Conservation (phyloP, 805 yeast genomes). For the Kazachstania psychrophila region DNA sequence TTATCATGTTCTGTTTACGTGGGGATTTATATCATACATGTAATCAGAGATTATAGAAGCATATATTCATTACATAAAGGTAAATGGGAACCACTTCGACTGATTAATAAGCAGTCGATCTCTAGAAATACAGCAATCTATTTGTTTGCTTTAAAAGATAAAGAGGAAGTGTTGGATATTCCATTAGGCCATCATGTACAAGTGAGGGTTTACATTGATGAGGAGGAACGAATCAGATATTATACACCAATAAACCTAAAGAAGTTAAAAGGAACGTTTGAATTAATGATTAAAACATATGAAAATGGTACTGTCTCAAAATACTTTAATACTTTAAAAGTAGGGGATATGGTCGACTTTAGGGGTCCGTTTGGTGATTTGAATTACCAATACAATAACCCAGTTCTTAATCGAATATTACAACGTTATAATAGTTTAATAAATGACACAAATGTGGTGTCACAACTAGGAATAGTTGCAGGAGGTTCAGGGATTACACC, state of each 20-base stretch:
- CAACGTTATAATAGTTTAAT: too few species aligned
- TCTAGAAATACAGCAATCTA: constrained; percentile 63
- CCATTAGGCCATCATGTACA: constrained; percentile 73
- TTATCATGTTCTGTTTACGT: background rate
- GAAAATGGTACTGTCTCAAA: constrained; percentile 59
- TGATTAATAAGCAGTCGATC: constrained; percentile 60
- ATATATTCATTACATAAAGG: constrained; percentile 36
- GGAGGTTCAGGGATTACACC: constrained; percentile 92
- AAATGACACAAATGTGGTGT: constrained; percentile 8
- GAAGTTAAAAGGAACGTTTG: constrained; percentile 63
- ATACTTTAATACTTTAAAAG: constrained; percentile 49
- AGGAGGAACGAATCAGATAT: constrained; percentile 39
- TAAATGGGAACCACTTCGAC: constrained; percentile 55
- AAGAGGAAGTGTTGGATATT: constrained; percentile 49
- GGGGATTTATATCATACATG: background rate
- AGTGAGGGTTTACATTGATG: constrained; percentile 36
- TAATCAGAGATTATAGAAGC: too few species aligned
- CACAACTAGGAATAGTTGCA: constrained; percentile 60
- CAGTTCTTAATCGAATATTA: too few species aligned
- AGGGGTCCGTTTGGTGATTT: constrained; percentile 75
- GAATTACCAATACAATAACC: too few species aligned
- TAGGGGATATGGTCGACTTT: constrained; percentile 59
- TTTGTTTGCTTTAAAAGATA: constrained; percentile 53
- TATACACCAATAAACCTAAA: constrained; percentile 69
- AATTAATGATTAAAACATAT: constrained; percentile 67